Evolutionary conservation across 2,329 filamentous ascomycete species (phyloP).

Genomic region (Fusarium ambrosium): DNA sequence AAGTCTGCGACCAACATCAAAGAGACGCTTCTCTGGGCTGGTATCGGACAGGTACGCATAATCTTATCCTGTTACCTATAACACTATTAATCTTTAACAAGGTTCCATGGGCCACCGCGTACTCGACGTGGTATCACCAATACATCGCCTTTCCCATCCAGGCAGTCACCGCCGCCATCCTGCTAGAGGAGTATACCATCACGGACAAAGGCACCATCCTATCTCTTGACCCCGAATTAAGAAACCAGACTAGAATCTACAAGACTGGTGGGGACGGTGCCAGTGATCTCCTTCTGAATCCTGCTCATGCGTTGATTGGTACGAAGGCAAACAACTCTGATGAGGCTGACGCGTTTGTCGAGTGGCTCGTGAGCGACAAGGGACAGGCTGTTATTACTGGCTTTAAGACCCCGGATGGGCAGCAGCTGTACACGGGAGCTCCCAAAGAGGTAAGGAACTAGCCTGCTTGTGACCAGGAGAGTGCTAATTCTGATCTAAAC

Average conservation of each 20-base stretch:
- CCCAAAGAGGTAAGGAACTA: conserved; percentile 52
- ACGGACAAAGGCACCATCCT: conserved; percentile 62
- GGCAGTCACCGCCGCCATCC: conserved; percentile 57
- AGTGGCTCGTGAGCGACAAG: conserved; percentile 36
- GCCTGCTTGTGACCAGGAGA: not conserved
- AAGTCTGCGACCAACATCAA: conserved; percentile 65
- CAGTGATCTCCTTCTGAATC: conserved; percentile 57
- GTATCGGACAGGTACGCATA: conserved; percentile 56
- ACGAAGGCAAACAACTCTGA: conserved; percentile 23
- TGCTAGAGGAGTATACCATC: conserved; percentile 60
- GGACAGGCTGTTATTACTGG: conserved; percentile 30
- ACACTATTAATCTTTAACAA: not conserved
- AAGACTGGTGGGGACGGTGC: conserved; percentile 52
- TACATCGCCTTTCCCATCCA: conserved; percentile 61
- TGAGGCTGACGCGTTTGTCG: conserved; percentile 26
- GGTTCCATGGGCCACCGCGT: conserved; percentile 59
- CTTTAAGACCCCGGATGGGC: conserved; percentile 28
- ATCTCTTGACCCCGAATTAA: conserved; percentile 52
- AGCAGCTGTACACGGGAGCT: conserved; percentile 31
- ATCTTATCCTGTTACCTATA: accelerated
- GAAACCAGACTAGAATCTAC: conserved; percentile 53
- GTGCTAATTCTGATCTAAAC: not conserved
- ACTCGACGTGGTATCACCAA: conserved; percentile 63
- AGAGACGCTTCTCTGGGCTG: conserved; percentile 60
- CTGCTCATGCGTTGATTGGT: conserved; percentile 47